Conservation (phyloP, 345 rosid species). For the Populus ilicifolia region DNA sequence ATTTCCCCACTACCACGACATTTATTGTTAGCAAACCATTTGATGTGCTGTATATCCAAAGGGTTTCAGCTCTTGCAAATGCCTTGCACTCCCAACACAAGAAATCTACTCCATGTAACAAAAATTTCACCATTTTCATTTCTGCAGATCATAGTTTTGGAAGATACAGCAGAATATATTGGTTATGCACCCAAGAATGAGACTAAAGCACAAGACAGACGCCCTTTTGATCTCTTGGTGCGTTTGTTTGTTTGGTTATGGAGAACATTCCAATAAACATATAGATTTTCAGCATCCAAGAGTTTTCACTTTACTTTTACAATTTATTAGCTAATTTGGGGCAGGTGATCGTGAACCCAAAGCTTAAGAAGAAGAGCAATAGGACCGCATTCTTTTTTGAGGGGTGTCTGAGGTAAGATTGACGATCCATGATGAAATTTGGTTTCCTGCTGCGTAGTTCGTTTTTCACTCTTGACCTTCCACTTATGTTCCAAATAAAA, state of each 20-base stretch:
- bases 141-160: slow-evolving; percentile 75
- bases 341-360: slow-evolving; percentile 88
- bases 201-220: slow-evolving; percentile 63
- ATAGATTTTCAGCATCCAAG: not conserved
- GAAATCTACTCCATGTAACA: not conserved
- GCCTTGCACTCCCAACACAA: not conserved
- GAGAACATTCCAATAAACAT: slow-evolving; percentile 2
- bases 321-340: slow-evolving; percentile 31
- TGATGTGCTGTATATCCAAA: not conserved
- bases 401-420: slow-evolving; percentile 72
- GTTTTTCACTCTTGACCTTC: not conserved
- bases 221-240: slow-evolving; percentile 81
- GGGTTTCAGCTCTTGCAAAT: not conserved
- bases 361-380: slow-evolving; percentile 53
- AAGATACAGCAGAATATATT: slow-evolving; percentile 79
- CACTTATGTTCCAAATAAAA: not conserved
- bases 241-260: slow-evolving; percentile 7
- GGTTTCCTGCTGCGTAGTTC: not conserved
- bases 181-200: slow-evolving; percentile 77
- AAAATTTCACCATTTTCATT: not conserved
- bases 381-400: slow-evolving; percentile 73
- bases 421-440: not conserved
- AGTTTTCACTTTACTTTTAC: slow-evolving; percentile 18
- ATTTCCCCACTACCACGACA: no score
- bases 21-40: no score